Percentiles rank a stretch among this genome's conserved stretches.
Evolutionary conservation across 225 moss, liverwort and hornwort species (phyloP).

Genomic region (Pseudoscleropodium purum): DNA sequence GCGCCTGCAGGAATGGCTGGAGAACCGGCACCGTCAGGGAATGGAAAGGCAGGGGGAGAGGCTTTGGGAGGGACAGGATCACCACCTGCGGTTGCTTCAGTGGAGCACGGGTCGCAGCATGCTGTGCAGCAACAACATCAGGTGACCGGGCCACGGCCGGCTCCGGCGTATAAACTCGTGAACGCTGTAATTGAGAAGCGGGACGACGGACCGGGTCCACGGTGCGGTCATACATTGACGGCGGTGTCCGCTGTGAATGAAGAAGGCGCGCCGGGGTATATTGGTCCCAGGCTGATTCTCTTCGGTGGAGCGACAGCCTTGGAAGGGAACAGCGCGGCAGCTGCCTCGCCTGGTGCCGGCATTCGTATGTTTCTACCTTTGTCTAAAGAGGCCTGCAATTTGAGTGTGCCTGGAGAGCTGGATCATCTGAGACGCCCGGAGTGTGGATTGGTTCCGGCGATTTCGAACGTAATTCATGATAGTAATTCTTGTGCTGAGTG

Average conservation of each 20-base stretch:
- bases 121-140: neutral
- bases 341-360: conserved; percentile 66
- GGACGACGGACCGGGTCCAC: conserved; percentile 83
- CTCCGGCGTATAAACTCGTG: conserved; percentile 30
- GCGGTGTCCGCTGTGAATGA: conserved; percentile 80
- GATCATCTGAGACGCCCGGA: neutral
- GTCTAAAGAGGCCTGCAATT: neutral
- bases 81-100: neutral
- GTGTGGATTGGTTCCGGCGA: neutral
- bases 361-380: conserved; percentile 48
- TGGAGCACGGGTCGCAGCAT: neutral
- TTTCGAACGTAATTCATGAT: neutral
- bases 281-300: conserved; percentile 74
- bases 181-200: conserved; percentile 60
- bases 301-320: conserved; percentile 89
- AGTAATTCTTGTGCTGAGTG: neutral
- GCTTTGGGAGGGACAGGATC: neutral
- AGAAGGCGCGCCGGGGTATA: conserved; percentile 64
- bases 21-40: neutral
- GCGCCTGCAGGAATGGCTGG: neutral
- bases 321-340: conserved; percentile 62
- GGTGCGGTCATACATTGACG: conserved; percentile 16
- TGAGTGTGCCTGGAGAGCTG: neutral
- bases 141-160: neutral
- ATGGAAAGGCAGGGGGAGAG: neutral